Conservation (phyloP, 2,329 filamentous ascomycete species). For the Knoxdaviesia capensis region DNA sequence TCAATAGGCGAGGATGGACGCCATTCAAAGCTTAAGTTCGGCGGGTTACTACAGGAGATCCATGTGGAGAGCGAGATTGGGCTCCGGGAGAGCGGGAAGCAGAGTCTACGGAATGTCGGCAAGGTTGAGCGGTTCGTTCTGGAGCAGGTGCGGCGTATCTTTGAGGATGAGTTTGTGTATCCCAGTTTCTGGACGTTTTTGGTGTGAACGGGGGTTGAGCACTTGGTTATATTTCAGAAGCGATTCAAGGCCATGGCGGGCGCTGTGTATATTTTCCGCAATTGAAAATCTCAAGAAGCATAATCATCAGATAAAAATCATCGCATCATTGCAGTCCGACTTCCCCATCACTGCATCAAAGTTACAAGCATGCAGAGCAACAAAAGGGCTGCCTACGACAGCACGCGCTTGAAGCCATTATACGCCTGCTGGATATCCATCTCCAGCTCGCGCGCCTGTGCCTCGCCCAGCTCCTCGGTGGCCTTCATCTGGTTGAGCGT, state of each 20-base stretch:
- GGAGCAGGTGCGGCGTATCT: conserved; percentile 89
- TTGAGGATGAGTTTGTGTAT: conserved; percentile 97
- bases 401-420: conserved; percentile 71
- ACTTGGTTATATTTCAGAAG: too few species aligned
- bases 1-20: conserved; percentile 1
- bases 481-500: conserved; percentile 95
- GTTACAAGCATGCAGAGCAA: too few species aligned
- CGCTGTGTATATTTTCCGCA: too few species aligned
- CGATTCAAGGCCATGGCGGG: too few species aligned
- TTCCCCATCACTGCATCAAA: too few species aligned
- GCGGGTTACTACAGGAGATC: conserved; percentile 76
- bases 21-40: conserved; percentile 22
- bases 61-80: conserved; percentile 96
- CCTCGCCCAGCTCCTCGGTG: conserved; percentile 71
- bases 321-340: too few species aligned
- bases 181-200: conserved; percentile 97
- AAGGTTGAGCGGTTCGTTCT: conserved; percentile 97
- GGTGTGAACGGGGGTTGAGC: conserved; percentile 27
- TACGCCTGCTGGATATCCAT: conserved; percentile 92
- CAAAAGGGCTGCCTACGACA: conserved; percentile 24
- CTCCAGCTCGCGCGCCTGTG: conserved; percentile 73
- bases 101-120: conserved; percentile 92
- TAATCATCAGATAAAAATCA: too few species aligned
- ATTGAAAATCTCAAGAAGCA: too few species aligned
- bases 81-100: conserved; percentile 73